A percentile compares a stretch with the other conserved stretches of the same genome.
Conservation (phyloP, 306 rosid species). For the Vigna trinervia region DNA sequence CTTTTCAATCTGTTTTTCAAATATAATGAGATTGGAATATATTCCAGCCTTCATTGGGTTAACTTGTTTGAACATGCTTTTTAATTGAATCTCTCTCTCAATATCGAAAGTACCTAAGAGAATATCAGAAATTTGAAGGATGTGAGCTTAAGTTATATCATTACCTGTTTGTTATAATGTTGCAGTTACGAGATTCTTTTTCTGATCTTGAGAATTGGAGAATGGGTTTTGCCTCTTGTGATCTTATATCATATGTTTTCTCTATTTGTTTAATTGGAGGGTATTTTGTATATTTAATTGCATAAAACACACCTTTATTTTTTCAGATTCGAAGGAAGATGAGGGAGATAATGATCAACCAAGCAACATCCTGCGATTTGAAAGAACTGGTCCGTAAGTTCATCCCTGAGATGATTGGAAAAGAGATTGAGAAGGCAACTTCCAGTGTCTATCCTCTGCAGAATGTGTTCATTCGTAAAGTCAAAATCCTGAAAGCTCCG, state of each 20-base stretch:
- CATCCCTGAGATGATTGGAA: constrained; percentile 90
- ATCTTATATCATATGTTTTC: background rate
- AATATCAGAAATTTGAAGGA: background rate
- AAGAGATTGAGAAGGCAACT: constrained; percentile 88
- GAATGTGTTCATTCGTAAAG: constrained; percentile 87
- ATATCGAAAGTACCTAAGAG: background rate
- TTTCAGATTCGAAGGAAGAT: constrained; percentile 88
- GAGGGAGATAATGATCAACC: constrained; percentile 85
- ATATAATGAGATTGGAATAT: background rate
- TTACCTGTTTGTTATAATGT: background rate
- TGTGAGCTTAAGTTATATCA: background rate
- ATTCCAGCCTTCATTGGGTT: background rate
- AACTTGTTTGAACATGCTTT: background rate
- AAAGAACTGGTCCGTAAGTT: constrained; percentile 90
- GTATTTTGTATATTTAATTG: background rate
- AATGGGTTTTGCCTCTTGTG: background rate
- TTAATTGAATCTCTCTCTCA: background rate
- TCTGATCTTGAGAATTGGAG: background rate
- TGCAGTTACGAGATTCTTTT: background rate
- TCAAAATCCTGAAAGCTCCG: constrained; percentile 93
- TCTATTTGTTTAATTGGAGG: background rate
- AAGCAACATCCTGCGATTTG: constrained; percentile 79
- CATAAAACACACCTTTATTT: background rate
- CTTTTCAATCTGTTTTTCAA: background rate
- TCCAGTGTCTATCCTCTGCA: constrained; percentile 81